A percentile compares a stretch with the other conserved stretches of the same genome.
Conservation (phyloP, 345 rosid species). For the Dimocarpus longan region DNA sequence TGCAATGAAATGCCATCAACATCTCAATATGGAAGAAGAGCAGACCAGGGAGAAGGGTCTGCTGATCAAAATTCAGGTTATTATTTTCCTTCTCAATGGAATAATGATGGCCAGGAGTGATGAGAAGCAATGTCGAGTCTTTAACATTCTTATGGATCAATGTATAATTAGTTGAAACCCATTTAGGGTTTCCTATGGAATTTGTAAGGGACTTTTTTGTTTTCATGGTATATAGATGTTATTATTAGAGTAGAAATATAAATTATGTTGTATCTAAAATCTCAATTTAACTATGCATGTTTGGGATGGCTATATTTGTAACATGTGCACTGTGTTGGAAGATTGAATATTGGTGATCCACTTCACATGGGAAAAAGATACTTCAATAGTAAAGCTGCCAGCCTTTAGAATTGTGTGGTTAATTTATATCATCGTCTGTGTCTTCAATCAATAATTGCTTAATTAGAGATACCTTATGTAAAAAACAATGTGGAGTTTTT, state of each 20-base stretch:
- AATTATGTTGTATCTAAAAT: background rate
- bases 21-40: constrained; percentile 32
- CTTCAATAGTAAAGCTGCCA: background rate
- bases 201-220: constrained; percentile 16
- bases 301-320: background rate
- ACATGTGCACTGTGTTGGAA: background rate
- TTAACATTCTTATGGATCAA: constrained; percentile 6
- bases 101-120: constrained; percentile 22
- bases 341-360: background rate
- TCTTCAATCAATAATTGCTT: background rate
- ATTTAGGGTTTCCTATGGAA: constrained; percentile 34
- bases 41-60: constrained; percentile 23
- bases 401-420: background rate
- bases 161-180: constrained; percentile 6
- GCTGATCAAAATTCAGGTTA: constrained; percentile 24
- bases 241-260: background rate
- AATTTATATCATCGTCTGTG: background rate
- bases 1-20: constrained; percentile 26
- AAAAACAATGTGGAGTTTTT: background rate
- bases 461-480: background rate
- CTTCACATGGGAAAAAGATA: background rate
- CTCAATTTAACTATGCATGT: background rate
- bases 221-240: background rate
- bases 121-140: constrained; percentile 25
- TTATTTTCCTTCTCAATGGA: constrained; percentile 36